phyloP scores from a whole-genome alignment of 2,329 filamentous ascomycete species.

The Niveomyces coronatus region DNA sequence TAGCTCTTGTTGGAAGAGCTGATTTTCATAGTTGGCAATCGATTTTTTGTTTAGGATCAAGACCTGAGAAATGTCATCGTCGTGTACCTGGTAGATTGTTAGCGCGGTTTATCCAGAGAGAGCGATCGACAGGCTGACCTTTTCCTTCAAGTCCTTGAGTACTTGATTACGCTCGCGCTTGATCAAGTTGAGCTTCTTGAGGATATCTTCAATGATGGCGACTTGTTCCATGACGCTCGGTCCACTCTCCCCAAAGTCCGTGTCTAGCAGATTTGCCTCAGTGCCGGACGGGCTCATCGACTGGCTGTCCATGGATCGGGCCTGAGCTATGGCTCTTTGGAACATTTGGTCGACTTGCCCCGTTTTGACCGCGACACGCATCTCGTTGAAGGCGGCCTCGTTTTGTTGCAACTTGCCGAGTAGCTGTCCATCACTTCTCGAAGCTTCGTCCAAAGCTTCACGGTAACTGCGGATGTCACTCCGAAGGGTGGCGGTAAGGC shows the following conservation, averaged over 20 bases:
- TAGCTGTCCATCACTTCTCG: slow-evolving; percentile 74
- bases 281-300: slow-evolving; percentile 47
- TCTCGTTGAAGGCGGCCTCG: slow-evolving; percentile 85
- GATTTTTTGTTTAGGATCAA: slow-evolving; percentile 97
- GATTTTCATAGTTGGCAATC: slow-evolving; percentile 80
- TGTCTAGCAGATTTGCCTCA: slow-evolving; percentile 78
- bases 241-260: slow-evolving; percentile 74
- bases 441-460: slow-evolving; percentile 81
- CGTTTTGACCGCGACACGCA: slow-evolving; percentile 78
- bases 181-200: slow-evolving; percentile 84
- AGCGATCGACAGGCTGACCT: slow-evolving; percentile 47
- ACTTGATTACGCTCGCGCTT: slow-evolving; percentile 89
- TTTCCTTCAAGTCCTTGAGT: slow-evolving; percentile 93
- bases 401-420: slow-evolving; percentile 77
- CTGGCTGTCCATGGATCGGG: slow-evolving; percentile 54
- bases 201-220: slow-evolving; percentile 72
- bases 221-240: slow-evolving; percentile 85
- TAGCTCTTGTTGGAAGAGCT: slow-evolving; percentile 91
- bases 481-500: slow-evolving; percentile 77
- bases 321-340: slow-evolving; percentile 74
- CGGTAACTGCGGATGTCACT: slow-evolving; percentile 81
- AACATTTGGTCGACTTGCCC: slow-evolving; percentile 85
- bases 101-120: not conserved
- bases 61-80: slow-evolving; percentile 94
- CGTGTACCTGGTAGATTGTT: slow-evolving; percentile 58